Percentiles rank a stretch among this genome's conserved stretches.
Conservation (phyloP, 2,329 filamentous ascomycete species). For the Fusarium sp. region DNA sequence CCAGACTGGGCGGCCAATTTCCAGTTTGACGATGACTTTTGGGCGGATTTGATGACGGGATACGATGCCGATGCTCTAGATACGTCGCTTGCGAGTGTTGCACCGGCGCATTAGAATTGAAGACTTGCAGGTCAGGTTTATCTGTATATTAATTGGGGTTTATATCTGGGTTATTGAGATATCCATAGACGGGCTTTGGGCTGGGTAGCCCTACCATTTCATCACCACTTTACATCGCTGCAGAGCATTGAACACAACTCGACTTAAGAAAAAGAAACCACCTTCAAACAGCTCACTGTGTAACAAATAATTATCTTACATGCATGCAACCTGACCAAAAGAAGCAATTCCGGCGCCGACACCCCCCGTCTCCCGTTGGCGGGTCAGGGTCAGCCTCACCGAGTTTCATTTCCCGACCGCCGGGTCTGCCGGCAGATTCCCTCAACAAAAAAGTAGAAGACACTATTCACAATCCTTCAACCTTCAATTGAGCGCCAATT, state of each 20-base stretch:
- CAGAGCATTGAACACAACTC: background rate
- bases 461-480: background rate
- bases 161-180: background rate
- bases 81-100: conserved; percentile 1
- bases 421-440: background rate
- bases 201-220: background rate
- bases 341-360: conserved; percentile 2
- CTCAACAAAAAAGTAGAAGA: background rate
- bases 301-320: background rate
- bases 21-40: conserved; percentile 47
- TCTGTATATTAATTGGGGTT: background rate
- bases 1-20: conserved; percentile 40
- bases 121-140: background rate
- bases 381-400: conserved; percentile 11
- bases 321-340: background rate
- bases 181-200: background rate
- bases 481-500: background rate
- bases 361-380: conserved; percentile 14
- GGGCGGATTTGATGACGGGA: conserved; percentile 44
- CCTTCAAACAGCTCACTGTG: too few species aligned
- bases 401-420: conserved; percentile 29
- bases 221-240: background rate
- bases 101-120: background rate
- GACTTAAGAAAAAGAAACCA: too few species aligned
- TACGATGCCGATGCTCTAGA: conserved; percentile 30